A percentile compares a stretch with the other conserved stretches of the same genome.
These are phyloP conservation scores for Penicillium sp. DNA, from an alignment of 2,329 filamentous ascomycete genomes.

Conservation along the genomic window DNA sequence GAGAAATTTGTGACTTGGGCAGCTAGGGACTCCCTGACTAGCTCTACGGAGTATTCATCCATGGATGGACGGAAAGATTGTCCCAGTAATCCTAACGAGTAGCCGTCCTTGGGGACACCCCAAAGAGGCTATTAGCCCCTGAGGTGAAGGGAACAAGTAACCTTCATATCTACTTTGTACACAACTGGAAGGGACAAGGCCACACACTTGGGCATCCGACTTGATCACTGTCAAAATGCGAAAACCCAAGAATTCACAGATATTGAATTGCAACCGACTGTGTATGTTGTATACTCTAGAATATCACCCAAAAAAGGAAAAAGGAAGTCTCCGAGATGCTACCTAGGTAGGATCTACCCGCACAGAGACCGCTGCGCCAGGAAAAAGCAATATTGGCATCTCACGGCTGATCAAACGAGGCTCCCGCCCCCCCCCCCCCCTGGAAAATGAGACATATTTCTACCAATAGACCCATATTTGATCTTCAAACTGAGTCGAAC, in stretches of 20 bases:
- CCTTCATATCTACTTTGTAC: not conserved
- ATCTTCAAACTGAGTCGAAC: not conserved
- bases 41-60: not conserved
- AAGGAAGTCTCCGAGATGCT: not conserved
- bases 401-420: not conserved
- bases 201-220: not conserved
- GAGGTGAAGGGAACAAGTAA: not conserved
- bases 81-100: not conserved
- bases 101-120: not conserved
- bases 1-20: not conserved
- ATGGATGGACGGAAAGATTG: not conserved
- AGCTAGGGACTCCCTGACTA: not conserved
- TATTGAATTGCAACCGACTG: too few relatives aligned
- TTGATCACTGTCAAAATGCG: not conserved
- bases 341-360: not conserved
- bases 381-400: not conserved
- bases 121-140: not conserved
- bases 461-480: not conserved
- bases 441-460: not conserved
- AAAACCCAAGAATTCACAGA: too few relatives aligned
- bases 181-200: not conserved
- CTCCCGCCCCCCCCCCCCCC: not conserved
- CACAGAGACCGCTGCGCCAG: not conserved
- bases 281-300: too few relatives aligned
- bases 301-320: too few relatives aligned